These are phyloP conservation scores for Xylogone sp. DNA, from an alignment of 2,329 filamentous ascomycete species.

Conservation along the genomic window DNA sequence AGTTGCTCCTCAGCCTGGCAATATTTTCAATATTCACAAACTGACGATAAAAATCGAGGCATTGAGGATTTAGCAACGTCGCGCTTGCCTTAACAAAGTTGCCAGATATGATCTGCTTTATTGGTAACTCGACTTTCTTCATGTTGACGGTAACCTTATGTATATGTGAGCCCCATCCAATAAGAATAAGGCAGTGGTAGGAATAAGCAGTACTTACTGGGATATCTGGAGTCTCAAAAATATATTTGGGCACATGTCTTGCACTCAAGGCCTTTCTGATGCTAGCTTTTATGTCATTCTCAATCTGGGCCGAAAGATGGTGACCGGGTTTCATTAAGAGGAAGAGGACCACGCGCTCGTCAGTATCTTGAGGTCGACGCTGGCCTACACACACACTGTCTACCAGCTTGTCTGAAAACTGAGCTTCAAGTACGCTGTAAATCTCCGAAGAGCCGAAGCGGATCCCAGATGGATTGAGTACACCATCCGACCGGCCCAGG, in stretches of 20 bases:
- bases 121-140: conserved; percentile 40
- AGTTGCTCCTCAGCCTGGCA: conserved; percentile 38
- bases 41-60: conserved; percentile 29
- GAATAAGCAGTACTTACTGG: conserved; percentile 69
- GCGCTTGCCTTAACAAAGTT: conserved; percentile 32
- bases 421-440: conserved; percentile 42
- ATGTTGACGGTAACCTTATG: conserved; percentile 45
- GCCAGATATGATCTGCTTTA: conserved; percentile 38
- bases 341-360: conserved; percentile 54
- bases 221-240: conserved; percentile 34
- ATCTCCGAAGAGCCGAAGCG: conserved; percentile 54
- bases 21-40: conserved; percentile 67
- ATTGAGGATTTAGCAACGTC: conserved; percentile 35
- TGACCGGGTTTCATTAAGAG: conserved; percentile 48
- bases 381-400: conserved; percentile 56
- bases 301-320: conserved; percentile 48
- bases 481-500: conserved; percentile 60
- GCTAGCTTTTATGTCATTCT: conserved; percentile 53
- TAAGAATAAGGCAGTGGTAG: conserved; percentile 74
- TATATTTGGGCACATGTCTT: conserved; percentile 37
- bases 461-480: conserved; percentile 50
- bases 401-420: conserved; percentile 43
- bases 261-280: conserved; percentile 52
- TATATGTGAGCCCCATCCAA: conserved; percentile 44
- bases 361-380: conserved; percentile 45